Base-by-base conservation (phyloP, 75 land plant genomes). In the Pinus albicaulis region DNA sequence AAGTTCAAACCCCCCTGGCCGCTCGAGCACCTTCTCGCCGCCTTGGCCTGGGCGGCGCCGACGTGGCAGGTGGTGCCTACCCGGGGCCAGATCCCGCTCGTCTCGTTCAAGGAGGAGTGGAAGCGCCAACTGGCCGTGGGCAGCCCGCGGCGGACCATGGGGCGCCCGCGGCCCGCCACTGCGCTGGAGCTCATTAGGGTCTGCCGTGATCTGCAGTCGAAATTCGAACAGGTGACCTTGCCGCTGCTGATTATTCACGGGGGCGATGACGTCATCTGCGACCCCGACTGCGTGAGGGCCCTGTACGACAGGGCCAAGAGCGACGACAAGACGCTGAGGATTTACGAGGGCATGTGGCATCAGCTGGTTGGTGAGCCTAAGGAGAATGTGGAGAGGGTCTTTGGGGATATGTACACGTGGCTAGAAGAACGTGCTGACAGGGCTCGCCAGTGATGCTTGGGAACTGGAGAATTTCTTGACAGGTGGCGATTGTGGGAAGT, bases 1-100 rank as follows among this genome's bases (percentile, higher is more conserved):
- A 92, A 90, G 71, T 93, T 91, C 90, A 93, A 92, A 80, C 99
- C 99, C 23, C 92, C 94, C 4, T 93, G 99, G 98, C 99, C 99
- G 59, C 78, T 88, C 14, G 98, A 93, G 80, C 86, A 92, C 73
- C 56, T 96, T 8, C 89, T 94, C 8, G 73, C 66, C 17, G 3
- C 86, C n/a, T 89, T 80, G 25, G 98, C 98, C 7, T 56, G 76
- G 66, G 22, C 83, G 24, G 59, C 82, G 2, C 98, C 98, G 3
- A 95, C 95, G 5, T 89, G 90, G 95, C 80, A 84, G 57, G 79
- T 97, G 31, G 93, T 92, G 20, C 94, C 95, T 36, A 97, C 99
- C 11, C 84, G 91, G 76, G 90, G 89, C 4, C 75, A 82, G 64
- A 81, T 97, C 25, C 88, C 89, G 52, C 76, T 76, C 4, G 85